Conservation (phyloP, 257 asterid species). For the Nemophila menziesii region DNA sequence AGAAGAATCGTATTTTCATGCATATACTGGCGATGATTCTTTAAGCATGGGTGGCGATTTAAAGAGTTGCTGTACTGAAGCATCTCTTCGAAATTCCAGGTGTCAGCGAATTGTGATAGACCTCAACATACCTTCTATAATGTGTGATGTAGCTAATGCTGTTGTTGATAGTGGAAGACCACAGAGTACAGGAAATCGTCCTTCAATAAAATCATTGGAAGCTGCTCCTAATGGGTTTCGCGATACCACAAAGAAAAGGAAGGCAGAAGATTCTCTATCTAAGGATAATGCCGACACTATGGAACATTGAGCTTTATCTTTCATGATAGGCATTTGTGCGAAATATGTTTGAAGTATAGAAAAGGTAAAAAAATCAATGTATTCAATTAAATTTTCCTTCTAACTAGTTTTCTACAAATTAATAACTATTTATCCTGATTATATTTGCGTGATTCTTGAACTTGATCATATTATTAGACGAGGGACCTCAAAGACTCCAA, state of each 20-base stretch:
- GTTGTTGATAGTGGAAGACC: not conserved
- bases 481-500: too few relatives aligned
- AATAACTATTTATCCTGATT: too few relatives aligned
- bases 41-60: not conserved
- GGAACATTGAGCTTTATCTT: too few relatives aligned
- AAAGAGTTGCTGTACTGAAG: not conserved
- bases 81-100: not conserved
- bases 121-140: not conserved
- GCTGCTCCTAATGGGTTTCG: not conserved
- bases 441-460: too few relatives aligned
- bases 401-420: too few relatives aligned
- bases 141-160: not conserved
- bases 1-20: not conserved
- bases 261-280: not conserved
- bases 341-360: too few relatives aligned
- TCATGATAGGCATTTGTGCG: too few relatives aligned
- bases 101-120: not conserved
- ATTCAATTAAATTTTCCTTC: too few relatives aligned
- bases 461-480: too few relatives aligned
- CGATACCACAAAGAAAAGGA: not conserved
- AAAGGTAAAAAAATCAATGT: too few relatives aligned
- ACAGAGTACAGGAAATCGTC: not conserved
- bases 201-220: not conserved
- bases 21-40: not conserved
- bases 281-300: too few relatives aligned